A percentile compares a stretch with the other conserved stretches of the same genome.
Evolutionary conservation across 768 basidiomycete genomes (phyloP).

Genomic region (Panus rudis): DNA sequence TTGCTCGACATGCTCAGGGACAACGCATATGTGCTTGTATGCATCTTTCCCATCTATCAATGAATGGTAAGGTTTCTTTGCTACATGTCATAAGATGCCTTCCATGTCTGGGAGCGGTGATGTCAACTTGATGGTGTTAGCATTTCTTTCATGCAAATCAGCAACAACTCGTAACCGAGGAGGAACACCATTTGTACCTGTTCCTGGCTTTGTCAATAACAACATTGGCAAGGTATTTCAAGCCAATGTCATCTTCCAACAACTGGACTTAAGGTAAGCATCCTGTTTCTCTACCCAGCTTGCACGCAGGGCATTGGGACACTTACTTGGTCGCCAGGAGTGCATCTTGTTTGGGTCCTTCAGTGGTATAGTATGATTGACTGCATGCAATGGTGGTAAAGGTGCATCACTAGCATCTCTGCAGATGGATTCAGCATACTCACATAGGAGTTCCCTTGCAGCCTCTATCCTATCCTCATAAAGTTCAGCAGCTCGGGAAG

Average conservation of each 20-base stretch:
- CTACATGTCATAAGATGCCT: conserved; percentile 18
- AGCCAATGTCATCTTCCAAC: conserved; percentile 24
- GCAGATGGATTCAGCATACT: conserved; percentile 9
- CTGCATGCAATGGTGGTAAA: conserved; percentile 3
- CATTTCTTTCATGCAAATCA: conserved; percentile 24
- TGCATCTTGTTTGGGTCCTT: not conserved
- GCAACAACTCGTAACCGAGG: conserved; percentile 16
- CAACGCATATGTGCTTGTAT: conserved; percentile 26
- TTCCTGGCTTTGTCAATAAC: conserved; percentile 22
- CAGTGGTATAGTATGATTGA: conserved; percentile 7
- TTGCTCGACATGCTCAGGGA: conserved; percentile 16
- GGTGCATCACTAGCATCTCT: conserved; percentile 6
- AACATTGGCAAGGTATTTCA: conserved; percentile 28
- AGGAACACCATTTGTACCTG: conserved; percentile 14
- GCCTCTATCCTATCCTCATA: conserved; percentile 9
- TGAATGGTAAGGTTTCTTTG: conserved; percentile 12
- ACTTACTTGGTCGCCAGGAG: conserved; percentile 13
- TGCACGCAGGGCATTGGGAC: conserved; percentile 25
- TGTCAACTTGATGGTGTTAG: conserved; percentile 22
- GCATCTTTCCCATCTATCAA: conserved; percentile 25
- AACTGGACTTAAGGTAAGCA: conserved; percentile 22
- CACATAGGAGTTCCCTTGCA: conserved; percentile 7
- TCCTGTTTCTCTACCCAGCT: conserved; percentile 25
- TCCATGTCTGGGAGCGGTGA: conserved; percentile 24
- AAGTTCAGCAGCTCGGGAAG: conserved; percentile 12